A percentile compares a stretch with the other conserved stretches of the same genome.
Conservation (phyloP, 352 stramenopile genomes). For the Phytophthora capsici region DNA sequence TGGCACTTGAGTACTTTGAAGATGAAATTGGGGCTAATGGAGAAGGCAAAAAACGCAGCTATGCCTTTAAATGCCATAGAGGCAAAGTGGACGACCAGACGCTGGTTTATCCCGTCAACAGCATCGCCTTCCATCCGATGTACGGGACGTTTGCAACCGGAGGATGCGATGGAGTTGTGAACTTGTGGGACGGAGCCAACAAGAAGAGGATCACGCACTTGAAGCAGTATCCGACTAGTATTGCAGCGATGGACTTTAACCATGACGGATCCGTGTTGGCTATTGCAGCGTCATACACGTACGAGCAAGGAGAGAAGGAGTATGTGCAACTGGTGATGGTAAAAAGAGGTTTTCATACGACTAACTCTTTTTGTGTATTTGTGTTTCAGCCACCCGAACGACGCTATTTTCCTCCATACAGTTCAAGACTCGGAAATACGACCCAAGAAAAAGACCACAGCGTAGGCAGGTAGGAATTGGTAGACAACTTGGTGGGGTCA, state of each 20-base stretch:
- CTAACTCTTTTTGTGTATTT: constrained; percentile 6
- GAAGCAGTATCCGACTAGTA: constrained; percentile 82
- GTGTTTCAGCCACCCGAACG: constrained; percentile 85
- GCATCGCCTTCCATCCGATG: constrained; percentile 95
- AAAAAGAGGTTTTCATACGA: constrained; percentile 1
- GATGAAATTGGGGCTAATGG: constrained; percentile 33
- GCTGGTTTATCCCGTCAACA: constrained; percentile 96
- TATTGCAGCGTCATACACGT: constrained; percentile 97
- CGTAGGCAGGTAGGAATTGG: constrained; percentile 10
- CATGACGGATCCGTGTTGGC: constrained; percentile 93
- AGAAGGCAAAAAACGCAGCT: constrained; percentile 76
- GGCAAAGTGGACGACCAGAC: constrained; percentile 84
- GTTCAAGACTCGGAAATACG: constrained; percentile 90
- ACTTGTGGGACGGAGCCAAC: constrained; percentile 95
- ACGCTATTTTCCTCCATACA: constrained; percentile 94
- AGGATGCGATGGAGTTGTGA: constrained; percentile 93
- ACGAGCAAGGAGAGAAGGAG: constrained; percentile 97
- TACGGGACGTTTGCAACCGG: constrained; percentile 96
- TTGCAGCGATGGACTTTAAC: constrained; percentile 95
- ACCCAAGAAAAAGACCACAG: constrained; percentile 66
- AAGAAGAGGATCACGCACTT: constrained; percentile 95
- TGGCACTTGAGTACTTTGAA: constrained; percentile 96
- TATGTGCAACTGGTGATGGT: constrained; percentile 37
- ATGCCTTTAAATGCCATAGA: constrained; percentile 99
- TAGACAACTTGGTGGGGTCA: too few relatives aligned